A percentile compares a stretch with the other conserved stretches of the same genome.
Conservation (phyloP, 129 eudicot species). For the Lactuca sativa region DNA sequence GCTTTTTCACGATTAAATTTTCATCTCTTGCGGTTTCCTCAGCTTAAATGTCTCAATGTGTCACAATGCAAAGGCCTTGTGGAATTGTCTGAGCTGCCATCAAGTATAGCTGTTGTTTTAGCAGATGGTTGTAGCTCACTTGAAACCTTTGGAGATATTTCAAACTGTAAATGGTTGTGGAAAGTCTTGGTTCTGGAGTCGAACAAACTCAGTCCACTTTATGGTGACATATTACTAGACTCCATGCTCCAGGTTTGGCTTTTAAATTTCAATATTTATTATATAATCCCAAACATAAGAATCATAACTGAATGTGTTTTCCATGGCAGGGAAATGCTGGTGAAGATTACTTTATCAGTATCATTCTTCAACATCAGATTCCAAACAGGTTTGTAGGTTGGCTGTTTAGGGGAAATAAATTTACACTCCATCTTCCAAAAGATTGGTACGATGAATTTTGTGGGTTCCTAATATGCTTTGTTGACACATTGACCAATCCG, state of each 20-base stretch:
- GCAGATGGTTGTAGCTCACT: not conserved
- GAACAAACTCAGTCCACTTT: not conserved
- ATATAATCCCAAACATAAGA: not conserved
- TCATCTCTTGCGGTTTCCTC: not conserved
- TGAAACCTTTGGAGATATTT: constrained; percentile 15
- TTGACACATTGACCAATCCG: not conserved
- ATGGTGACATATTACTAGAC: constrained; percentile 1
- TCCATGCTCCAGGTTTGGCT: constrained; percentile 16
- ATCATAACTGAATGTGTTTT: not conserved
- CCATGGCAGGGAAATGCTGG: not conserved
- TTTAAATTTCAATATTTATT: no score
- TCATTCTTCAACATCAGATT: not conserved
- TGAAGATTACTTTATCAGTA: not conserved
- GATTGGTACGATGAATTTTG: not conserved
- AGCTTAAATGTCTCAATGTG: not conserved
- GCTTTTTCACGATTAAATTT: constrained; percentile 2
- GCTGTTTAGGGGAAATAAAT: not conserved
- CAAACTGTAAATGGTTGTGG: constrained; percentile 26
- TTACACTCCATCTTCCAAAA: not conserved
- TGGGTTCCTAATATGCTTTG: not conserved
- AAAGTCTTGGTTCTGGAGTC: not conserved
- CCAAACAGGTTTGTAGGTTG: not conserved
- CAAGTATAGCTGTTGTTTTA: constrained; percentile 5
- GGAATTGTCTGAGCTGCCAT: not conserved
- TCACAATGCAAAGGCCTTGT: not conserved